Evolutionary conservation across 768 basidiomycete genomes (phyloP).

Genomic region (Leccinum disarticulatum): DNA sequence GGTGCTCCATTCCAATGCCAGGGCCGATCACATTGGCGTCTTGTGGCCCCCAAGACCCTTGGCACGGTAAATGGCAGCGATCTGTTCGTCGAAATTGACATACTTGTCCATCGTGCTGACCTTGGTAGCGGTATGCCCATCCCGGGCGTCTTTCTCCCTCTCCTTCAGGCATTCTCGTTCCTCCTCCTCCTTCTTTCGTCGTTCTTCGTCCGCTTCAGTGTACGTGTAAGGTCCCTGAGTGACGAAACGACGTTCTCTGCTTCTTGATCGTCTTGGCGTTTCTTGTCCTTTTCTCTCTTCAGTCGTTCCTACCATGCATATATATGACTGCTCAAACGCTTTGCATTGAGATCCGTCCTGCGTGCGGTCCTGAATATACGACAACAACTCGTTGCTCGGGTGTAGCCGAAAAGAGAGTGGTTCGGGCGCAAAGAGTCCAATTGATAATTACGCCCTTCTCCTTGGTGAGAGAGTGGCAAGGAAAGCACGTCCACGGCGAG

Average conservation of each 20-base stretch:
- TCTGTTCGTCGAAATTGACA: slow-evolving; percentile 97
- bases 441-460: too few relatives aligned
- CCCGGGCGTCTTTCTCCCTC: slow-evolving; percentile 96
- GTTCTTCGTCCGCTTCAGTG: slow-evolving; percentile 91
- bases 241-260: slow-evolving; percentile 46
- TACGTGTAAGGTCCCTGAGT: slow-evolving; percentile 87
- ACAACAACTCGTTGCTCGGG: too few relatives aligned
- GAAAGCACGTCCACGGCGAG: too few relatives aligned
- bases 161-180: slow-evolving; percentile 80
- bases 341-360: too few relatives aligned
- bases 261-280: too few relatives aligned
- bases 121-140: slow-evolving; percentile 95
- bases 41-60: slow-evolving; percentile 82
- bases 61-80: slow-evolving; percentile 91
- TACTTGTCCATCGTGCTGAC: slow-evolving; percentile 94
- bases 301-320: too few relatives aligned
- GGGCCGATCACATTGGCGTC: slow-evolving; percentile 80
- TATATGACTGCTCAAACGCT: too few relatives aligned
- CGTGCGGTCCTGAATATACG: too few relatives aligned
- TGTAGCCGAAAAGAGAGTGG: too few relatives aligned
- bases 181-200: slow-evolving; percentile 83
- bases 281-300: too few relatives aligned
- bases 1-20: slow-evolving; percentile 82
- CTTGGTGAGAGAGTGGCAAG: too few relatives aligned
- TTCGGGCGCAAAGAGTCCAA: too few relatives aligned